Evolutionary conservation across 2,329 filamentous ascomycete genomes (phyloP).

Genomic region (Trichophaea hybrida): DNA sequence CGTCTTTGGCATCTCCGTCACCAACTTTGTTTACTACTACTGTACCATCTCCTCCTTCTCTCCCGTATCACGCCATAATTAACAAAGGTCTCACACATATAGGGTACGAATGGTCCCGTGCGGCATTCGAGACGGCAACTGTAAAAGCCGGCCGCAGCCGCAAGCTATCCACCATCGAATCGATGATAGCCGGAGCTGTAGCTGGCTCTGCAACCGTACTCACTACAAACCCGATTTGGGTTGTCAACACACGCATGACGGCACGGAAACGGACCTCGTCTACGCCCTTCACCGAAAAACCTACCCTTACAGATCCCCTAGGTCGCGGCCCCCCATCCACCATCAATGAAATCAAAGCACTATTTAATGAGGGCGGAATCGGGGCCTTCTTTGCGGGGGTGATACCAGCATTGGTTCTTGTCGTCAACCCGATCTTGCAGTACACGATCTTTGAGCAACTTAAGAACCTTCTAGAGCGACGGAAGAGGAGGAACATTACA

Average conservation of each 20-base stretch:
- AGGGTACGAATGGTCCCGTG: conserved; percentile 91
- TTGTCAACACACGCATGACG: conserved; percentile 96
- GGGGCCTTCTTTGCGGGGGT: conserved; percentile 81
- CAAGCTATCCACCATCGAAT: conserved; percentile 81
- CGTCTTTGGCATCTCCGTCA: conserved; percentile 92
- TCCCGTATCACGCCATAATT: not conserved
- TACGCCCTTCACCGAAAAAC: conserved; percentile 29
- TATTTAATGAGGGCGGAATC: conserved; percentile 73
- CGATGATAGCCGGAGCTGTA: conserved; percentile 87
- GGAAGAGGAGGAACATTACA: conserved; percentile 51
- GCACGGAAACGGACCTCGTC: conserved; percentile 52
- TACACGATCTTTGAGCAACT: conserved; percentile 98
- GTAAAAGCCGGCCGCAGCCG: conserved; percentile 53
- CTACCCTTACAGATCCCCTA: conserved; percentile 28
- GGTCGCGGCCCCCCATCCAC: conserved; percentile 52
- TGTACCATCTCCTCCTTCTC: conserved; percentile 37
- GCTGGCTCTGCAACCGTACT: conserved; percentile 89
- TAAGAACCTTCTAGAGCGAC: conserved; percentile 76
- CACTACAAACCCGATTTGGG: conserved; percentile 97
- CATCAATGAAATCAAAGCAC: conserved; percentile 61
- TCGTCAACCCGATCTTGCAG: conserved; percentile 96
- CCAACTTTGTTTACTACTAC: conserved; percentile 99
- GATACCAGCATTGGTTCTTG: conserved; percentile 77
- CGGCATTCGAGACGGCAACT: conserved; percentile 70
- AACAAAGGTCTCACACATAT: not conserved